These are phyloP conservation scores for Bothriochloa decipiens DNA, from an alignment of 176 grass and related monocot genomes.

Conservation along the genomic window DNA sequence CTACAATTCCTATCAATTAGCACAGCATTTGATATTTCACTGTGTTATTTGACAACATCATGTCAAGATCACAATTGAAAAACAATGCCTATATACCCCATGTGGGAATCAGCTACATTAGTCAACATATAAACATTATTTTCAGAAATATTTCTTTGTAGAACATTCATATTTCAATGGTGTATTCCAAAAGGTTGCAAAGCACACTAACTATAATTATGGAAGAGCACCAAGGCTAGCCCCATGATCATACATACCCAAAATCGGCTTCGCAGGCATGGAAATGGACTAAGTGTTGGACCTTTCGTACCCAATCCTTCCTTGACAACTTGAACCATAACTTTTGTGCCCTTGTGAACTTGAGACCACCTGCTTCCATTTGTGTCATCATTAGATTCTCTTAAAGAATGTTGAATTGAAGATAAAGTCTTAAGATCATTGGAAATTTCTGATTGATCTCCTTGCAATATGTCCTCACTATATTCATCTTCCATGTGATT, in stretches of 20 bases:
- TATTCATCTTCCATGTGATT: conserved; percentile 63
- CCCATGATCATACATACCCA: conserved; percentile 68
- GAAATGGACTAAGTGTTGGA: conserved; percentile 88
- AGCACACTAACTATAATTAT: conserved; percentile 11
- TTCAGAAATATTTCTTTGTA: conserved; percentile 6
- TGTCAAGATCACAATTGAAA: conserved; percentile 2
- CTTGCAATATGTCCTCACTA: conserved; percentile 59
- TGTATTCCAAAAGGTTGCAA: conserved; percentile 35
- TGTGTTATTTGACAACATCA: background rate
- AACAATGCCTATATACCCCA: background rate
- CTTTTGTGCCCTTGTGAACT: conserved; percentile 83
- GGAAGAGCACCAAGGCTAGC: conserved; percentile 17
- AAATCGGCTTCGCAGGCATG: conserved; percentile 88
- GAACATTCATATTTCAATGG: background rate
- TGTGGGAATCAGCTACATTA: conserved; percentile 3
- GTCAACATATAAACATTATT: background rate
- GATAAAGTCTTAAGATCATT: conserved; percentile 61
- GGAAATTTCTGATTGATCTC: conserved; percentile 45
- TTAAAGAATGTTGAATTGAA: conserved; percentile 60
- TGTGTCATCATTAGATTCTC: conserved; percentile 50
- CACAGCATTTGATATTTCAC: conserved; percentile 4
- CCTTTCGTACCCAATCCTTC: conserved; percentile 88
- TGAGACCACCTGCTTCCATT: conserved; percentile 75
- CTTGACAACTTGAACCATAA: conserved; percentile 97
- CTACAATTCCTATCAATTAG: conserved; percentile 14